Evolutionary conservation across 495 filamentous ascomycete species (phyloP).

Genomic region (Glutinoglossum americanum): DNA sequence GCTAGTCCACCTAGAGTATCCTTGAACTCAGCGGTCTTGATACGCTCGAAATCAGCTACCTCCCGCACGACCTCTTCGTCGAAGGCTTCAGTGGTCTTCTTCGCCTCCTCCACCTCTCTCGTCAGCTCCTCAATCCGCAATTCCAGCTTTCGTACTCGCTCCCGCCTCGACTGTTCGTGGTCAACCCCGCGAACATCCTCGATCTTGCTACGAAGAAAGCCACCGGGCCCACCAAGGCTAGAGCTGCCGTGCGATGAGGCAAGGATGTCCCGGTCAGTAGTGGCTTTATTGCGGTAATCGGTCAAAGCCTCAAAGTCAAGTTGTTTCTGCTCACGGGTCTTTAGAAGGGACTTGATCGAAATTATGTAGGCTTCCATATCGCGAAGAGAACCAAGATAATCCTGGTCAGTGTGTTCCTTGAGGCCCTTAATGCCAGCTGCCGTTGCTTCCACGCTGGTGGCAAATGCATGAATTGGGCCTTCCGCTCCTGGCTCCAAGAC

Average conservation of each 20-base stretch:
- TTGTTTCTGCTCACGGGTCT: conserved; percentile 90
- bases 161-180: conserved; percentile 74
- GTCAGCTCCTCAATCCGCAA: conserved; percentile 78
- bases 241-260: conserved; percentile 40
- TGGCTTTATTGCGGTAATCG: conserved; percentile 81
- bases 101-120: conserved; percentile 67
- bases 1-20: conserved; percentile 64
- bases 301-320: conserved; percentile 91
- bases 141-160: conserved; percentile 74
- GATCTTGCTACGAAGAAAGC: conserved; percentile 87
- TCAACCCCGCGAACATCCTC: conserved; percentile 95
- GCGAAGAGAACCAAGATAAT: conserved; percentile 73
- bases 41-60: conserved; percentile 82
- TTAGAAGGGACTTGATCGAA: conserved; percentile 67
- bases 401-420: conserved; percentile 84
- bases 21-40: conserved; percentile 85
- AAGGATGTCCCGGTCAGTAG: conserved; percentile 69
- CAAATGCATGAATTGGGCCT: conserved; percentile 58
- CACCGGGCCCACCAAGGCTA: conserved; percentile 41
- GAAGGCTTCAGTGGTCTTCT: conserved; percentile 63
- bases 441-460: conserved; percentile 65
- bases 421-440: conserved; percentile 48
- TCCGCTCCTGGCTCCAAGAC: conserved; percentile 78
- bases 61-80: conserved; percentile 88
- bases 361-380: conserved; percentile 88